Conservation (phyloP, 75 land plant genomes). For the Cupressus sempervirens region DNA sequence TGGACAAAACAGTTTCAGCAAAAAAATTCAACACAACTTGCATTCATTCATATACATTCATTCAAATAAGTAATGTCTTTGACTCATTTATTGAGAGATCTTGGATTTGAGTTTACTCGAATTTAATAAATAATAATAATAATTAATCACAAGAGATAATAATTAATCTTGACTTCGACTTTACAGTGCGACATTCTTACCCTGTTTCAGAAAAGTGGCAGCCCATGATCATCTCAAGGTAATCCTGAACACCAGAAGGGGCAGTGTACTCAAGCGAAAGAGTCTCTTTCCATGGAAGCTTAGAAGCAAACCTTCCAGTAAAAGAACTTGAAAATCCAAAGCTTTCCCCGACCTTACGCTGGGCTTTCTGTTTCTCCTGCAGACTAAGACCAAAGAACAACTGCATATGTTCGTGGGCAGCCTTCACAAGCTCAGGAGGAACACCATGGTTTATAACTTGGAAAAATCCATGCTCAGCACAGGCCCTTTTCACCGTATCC, state of each 20-base stretch:
- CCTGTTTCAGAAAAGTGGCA: slow-evolving; percentile 28
- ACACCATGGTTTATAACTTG: slow-evolving; percentile 71
- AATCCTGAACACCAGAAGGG: slow-evolving; percentile 20
- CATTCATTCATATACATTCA: background rate
- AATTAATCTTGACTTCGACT: no score
- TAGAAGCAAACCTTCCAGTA: slow-evolving; percentile 53
- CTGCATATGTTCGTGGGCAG: slow-evolving; percentile 35
- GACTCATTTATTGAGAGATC: no score
- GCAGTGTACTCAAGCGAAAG: slow-evolving; percentile 40
- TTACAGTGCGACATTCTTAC: slow-evolving; percentile 19
- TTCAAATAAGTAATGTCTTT: no score
- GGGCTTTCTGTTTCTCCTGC: slow-evolving; percentile 38
- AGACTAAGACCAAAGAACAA: slow-evolving; percentile 48
- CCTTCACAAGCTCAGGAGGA: slow-evolving; percentile 24
- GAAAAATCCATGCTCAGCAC: slow-evolving; percentile 71
- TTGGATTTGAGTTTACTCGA: no score
- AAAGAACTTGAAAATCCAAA: slow-evolving; percentile 63
- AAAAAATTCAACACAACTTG: background rate
- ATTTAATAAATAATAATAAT: no score
- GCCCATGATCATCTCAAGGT: slow-evolving; percentile 32
- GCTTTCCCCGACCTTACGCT: slow-evolving; percentile 35
- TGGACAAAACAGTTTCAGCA: no score
- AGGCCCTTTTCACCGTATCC: slow-evolving; percentile 29
- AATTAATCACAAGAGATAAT: no score
- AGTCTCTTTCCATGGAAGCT: slow-evolving; percentile 76